These are phyloP conservation scores for Rhizophagus clarus DNA, from an alignment of 192 early-diverging fungal genomes.

Conservation along the genomic window DNA sequence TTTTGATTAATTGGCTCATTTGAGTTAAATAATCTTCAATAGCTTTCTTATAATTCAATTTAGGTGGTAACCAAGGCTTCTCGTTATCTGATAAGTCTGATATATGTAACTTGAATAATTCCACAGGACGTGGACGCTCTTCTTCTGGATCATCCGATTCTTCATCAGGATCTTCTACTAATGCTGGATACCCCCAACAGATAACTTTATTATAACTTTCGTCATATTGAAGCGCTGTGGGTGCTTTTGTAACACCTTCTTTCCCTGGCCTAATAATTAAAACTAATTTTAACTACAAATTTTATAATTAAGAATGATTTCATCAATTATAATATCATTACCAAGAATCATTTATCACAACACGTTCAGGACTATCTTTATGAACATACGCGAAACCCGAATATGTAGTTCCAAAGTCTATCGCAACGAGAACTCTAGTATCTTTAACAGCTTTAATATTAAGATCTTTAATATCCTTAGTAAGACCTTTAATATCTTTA, in stretches of 20 bases:
- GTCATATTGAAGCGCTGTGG: conserved; percentile 27
- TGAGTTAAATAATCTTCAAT: conserved; percentile 23
- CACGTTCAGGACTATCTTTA: neutral
- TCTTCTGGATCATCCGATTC: neutral
- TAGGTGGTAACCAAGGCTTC: conserved; percentile 17
- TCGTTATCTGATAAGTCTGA: neutral
- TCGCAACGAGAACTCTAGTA: neutral
- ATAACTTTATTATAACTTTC: neutral
- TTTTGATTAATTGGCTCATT: neutral
- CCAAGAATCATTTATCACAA: neutral
- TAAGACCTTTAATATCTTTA: neutral
- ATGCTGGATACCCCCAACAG: conserved; percentile 6
- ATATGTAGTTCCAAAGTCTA: conserved; percentile 23
- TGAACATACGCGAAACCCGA: conserved; percentile 17
- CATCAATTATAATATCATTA: neutral
- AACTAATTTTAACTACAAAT: neutral
- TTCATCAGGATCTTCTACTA: conserved; percentile 10
- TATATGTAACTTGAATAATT: conserved; percentile 32
- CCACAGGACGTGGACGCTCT: conserved; percentile 3
- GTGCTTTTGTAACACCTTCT: neutral
- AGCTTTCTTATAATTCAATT: conserved; percentile 13
- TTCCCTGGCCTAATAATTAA: conserved; percentile 3
- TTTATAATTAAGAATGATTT: neutral
- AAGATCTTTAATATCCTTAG: neutral
- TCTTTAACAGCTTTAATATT: neutral